Conservation (phyloP, 1,284 basidiomycete species). For the Xerocomus amazonicus region DNA sequence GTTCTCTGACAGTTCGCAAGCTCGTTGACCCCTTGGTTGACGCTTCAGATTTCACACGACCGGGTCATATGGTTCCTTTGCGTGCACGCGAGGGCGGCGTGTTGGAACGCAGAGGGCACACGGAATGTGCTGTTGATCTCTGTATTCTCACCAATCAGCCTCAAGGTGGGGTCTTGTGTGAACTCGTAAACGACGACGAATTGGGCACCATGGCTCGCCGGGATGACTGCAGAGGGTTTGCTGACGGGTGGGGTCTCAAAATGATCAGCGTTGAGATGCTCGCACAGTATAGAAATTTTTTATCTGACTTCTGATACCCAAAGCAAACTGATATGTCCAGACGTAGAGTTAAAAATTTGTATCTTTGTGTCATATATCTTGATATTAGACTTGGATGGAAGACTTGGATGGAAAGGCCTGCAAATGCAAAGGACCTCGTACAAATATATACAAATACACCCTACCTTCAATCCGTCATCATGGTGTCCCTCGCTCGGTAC, state of each 20-base stretch:
- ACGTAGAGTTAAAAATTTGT: no score
- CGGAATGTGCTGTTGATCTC: conserved; percentile 88
- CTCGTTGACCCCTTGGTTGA: conserved; percentile 61
- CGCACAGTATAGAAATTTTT: conserved; percentile 37
- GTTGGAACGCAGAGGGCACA: conserved; percentile 85
- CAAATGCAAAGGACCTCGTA: not conserved
- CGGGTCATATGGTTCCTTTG: conserved; percentile 94
- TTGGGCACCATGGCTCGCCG: conserved; percentile 93
- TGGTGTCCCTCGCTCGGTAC: conserved; percentile 74
- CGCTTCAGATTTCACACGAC: conserved; percentile 83
- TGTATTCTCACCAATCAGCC: conserved; percentile 78
- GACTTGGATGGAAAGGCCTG: no score
- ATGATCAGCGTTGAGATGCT: conserved; percentile 93
- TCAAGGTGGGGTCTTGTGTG: conserved; percentile 86
- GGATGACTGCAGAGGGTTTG: conserved; percentile 91
- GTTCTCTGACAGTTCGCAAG: conserved; percentile 82
- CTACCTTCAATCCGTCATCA: conserved; percentile 27
- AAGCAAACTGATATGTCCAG: no score
- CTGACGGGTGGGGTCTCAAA: conserved; percentile 87
- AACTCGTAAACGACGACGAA: conserved; percentile 92
- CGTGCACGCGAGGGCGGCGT: conserved; percentile 86
- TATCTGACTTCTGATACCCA: not conserved
- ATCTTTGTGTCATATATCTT: not conserved
- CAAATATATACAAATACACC: conserved; percentile 28
- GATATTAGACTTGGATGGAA: no score